These are phyloP conservation scores for Abrus pulchellus DNA, from an alignment of 306 rosid genomes.

Conservation along the genomic window DNA sequence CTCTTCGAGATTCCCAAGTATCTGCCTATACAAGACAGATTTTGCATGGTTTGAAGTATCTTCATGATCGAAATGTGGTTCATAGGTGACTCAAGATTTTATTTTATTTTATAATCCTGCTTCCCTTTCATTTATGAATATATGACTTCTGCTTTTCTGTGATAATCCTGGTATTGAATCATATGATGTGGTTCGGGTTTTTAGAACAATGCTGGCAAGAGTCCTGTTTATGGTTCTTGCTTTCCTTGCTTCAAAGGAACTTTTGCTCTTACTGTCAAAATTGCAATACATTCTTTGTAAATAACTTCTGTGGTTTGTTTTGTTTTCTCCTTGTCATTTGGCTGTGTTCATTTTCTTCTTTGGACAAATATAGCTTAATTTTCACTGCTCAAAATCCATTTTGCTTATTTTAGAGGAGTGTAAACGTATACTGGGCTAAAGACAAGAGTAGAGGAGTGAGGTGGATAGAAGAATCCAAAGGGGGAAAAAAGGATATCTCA, in stretches of 20 bases:
- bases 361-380: slow-evolving; percentile 4
- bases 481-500: slow-evolving; percentile 20
- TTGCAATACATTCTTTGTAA: slow-evolving; percentile 33
- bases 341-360: background rate
- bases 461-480: background rate
- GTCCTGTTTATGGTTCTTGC: slow-evolving; percentile 41
- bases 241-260: slow-evolving; percentile 34
- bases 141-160: slow-evolving; percentile 20
- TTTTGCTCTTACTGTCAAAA: slow-evolving; percentile 2
- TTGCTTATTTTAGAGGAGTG: slow-evolving; percentile 29
- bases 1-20: slow-evolving; percentile 84
- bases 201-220: slow-evolving; percentile 20
- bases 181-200: slow-evolving; percentile 12
- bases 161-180: slow-evolving; percentile 32
- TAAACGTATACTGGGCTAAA: slow-evolving; percentile 27
- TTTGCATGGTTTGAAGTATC: slow-evolving; percentile 90
- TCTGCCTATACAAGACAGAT: slow-evolving; percentile 92
- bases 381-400: slow-evolving; percentile 23
- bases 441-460: slow-evolving; percentile 16
- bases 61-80: slow-evolving; percentile 85
- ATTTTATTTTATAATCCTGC: slow-evolving; percentile 3
- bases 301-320: slow-evolving; percentile 24
- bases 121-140: slow-evolving; percentile 25
- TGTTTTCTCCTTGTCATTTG: slow-evolving; percentile 35
- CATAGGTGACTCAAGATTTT: slow-evolving; percentile 74